Evolutionary conservation across 441 rosid genomes (phyloP), one percentile per base, ranked within the genome.

Genomic region (Mallotus japonicus): DNA sequence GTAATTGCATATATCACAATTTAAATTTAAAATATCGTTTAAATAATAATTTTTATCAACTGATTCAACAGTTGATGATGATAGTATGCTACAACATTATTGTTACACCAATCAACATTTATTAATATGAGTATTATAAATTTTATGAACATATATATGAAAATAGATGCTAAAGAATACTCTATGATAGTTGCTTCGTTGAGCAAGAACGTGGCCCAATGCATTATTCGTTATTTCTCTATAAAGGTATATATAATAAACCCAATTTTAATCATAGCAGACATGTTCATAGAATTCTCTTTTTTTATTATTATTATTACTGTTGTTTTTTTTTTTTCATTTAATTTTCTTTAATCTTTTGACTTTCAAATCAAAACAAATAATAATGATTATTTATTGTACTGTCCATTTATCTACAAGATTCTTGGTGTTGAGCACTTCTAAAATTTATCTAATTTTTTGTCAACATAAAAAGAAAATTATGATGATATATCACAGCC

Each of bases 281-380:
- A 24, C 9, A 8, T 59, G 14, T 49, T 68, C 46, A 49, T 34
- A 61, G 28, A 49, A 20, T 5, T 3, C 6, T 15, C 60, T 56
- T n/a, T 53, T 56, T 1, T 28, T 28, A 28, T 28, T 28, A 28
- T 56, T 4, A 19, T n/a, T 56, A 0, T 56, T 24, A 24, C 1
- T 24, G 28, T 24, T 24, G 28, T 24, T 24, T 24, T 24, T 7
- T 56, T n/a, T 6, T 6, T 1, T 12, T 12, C 11, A 8, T 49
- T 3, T 19, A 12, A 12, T 56, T 12, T 19, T 15, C 19, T 56
- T 4, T 20, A 69, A 28, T 32, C 9, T 71, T 61, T 71, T 71
- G 74, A 71, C 74, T 61, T 61, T 37, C 15, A 32, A 71, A 50
- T 71, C 57, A 34, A 59, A 71, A 61, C 37, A 61, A 70, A 71